Base-by-base conservation (phyloP, 2,329 filamentous ascomycete species). In the Hirsutella thompsonii region DNA sequence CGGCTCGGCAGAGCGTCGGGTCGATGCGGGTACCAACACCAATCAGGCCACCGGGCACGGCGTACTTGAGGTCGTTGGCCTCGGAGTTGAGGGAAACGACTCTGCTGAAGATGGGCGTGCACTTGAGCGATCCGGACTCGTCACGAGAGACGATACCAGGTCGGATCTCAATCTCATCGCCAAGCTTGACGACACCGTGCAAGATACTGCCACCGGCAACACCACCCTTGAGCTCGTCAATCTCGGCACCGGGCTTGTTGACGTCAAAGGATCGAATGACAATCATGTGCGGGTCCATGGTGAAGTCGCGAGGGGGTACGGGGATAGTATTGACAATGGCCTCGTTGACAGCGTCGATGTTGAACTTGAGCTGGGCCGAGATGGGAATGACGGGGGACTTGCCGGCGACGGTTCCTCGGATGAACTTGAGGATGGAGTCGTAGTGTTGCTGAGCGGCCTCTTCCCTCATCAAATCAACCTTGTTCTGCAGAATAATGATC, bases 401-500 rank as follows among this genome's bases (percentile, higher is more conserved):
- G 62, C 92, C 90, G 45, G 92, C 92, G 45, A 95, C 90, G 28
- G 92, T 98, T 58, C 92, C 92, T 59, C 92, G 81, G 58, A 98
- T 95, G 67, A 98, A 98, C 67, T 96, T 96, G 56, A 93, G 74
- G 52, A 98, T 98, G 1, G 89, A 95, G 65, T 94, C 82, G 71
- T 94, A 92, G 66, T 98, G 92, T 58, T 90, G 79, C 57, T 87
- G 77, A 38, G 93, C 92, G 47, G 83, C 86, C 61, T 96, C 90
- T 72, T 95, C 86, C 55, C 88, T 79, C 88, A 98, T 96, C 53
- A 98, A 68, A 61, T 98, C 92, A 56, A 98, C 92, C 77, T 98
- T 98, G 73, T 98, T 98, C 68, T 98, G 92, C 44, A 98, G 78
- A 58, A 98, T 96, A 62, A 98, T 94, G 66, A 98, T 95, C 70